Evolutionary conservation across 2,329 filamentous ascomycete genomes (phyloP).

Genomic region (Colletotrichum lentis): DNA sequence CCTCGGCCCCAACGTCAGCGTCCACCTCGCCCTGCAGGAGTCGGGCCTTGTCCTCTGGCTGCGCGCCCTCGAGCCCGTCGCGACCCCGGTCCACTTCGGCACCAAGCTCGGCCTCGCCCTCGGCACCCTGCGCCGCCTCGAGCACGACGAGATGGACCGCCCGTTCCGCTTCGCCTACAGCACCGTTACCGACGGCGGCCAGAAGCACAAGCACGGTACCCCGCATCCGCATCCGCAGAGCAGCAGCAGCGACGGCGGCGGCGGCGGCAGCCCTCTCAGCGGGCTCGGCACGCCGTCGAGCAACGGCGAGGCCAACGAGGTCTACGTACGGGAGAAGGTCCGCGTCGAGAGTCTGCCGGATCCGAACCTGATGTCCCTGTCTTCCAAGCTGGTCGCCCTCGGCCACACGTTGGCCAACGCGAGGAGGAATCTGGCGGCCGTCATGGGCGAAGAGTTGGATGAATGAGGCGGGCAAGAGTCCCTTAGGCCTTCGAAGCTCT

Average conservation of each 20-base stretch:
- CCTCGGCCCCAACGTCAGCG: conserved; percentile 71
- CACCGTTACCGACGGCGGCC: conserved; percentile 40
- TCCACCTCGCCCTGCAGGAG: conserved; percentile 76
- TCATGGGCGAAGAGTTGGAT: conserved; percentile 71
- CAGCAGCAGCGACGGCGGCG: neutral
- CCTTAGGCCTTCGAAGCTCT: too few relatives aligned
- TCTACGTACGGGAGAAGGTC: conserved; percentile 89
- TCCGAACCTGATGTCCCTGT: conserved; percentile 82
- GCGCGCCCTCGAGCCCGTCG: conserved; percentile 73
- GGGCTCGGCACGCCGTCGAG: conserved; percentile 31
- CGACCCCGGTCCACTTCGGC: conserved; percentile 66
- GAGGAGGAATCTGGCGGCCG: conserved; percentile 75
- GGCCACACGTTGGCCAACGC: conserved; percentile 76
- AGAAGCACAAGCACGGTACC: conserved; percentile 33
- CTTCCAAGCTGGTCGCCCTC: conserved; percentile 82
- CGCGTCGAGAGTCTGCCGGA: conserved; percentile 83
- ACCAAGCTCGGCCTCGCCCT: conserved; percentile 77
- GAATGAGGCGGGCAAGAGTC: conserved; percentile 36
- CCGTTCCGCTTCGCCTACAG: conserved; percentile 70
- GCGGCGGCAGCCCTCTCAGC: conserved; percentile 12
- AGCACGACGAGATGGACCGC: conserved; percentile 82
- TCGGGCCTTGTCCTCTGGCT: conserved; percentile 74
- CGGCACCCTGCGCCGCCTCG: conserved; percentile 67
- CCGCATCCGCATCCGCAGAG: conserved; percentile 25
- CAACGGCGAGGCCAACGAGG: conserved; percentile 58